These are phyloP conservation scores for Backusella australiensis DNA, from an alignment of 192 early-diverging fungal species.

Conservation along the genomic window DNA sequence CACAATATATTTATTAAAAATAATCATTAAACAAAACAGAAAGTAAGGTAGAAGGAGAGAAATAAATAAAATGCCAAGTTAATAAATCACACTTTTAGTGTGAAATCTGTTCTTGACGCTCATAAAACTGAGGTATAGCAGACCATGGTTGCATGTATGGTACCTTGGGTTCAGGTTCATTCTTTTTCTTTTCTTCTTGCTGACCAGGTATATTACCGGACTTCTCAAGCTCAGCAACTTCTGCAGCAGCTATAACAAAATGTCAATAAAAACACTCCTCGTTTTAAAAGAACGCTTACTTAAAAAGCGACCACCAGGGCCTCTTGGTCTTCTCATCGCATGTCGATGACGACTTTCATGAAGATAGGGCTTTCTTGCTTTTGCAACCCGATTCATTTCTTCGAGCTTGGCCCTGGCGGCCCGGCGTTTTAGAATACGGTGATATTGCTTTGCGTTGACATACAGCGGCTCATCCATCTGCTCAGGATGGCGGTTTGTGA, in stretches of 20 bases:
- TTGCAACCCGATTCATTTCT: conserved; percentile 69
- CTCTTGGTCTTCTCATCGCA: conserved; percentile 95
- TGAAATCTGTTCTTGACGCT: background rate
- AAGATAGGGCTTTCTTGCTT: conserved; percentile 87
- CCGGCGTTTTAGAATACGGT: conserved; percentile 92
- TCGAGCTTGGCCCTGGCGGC: conserved; percentile 84
- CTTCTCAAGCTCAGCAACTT: conserved; percentile 64
- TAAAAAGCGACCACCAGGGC: conserved; percentile 95
- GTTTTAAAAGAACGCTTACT: conserved; percentile 33
- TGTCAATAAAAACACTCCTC: background rate
- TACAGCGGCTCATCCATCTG: conserved; percentile 76
- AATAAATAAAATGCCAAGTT: background rate
- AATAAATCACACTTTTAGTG: background rate
- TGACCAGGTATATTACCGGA: conserved; percentile 18
- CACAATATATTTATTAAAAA: background rate
- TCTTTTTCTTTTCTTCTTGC: background rate
- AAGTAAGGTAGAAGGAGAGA: background rate
- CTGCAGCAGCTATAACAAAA: conserved; percentile 52
- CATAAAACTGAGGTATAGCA: background rate
- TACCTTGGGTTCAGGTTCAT: background rate
- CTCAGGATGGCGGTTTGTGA: background rate
- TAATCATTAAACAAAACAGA: background rate
- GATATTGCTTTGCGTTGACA: conserved; percentile 99
- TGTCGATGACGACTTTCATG: conserved; percentile 97
- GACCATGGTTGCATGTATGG: background rate